These are phyloP conservation scores for Chlamydomonas sp. DNA, from an alignment of 139 green algal species.

Conservation along the genomic window DNA sequence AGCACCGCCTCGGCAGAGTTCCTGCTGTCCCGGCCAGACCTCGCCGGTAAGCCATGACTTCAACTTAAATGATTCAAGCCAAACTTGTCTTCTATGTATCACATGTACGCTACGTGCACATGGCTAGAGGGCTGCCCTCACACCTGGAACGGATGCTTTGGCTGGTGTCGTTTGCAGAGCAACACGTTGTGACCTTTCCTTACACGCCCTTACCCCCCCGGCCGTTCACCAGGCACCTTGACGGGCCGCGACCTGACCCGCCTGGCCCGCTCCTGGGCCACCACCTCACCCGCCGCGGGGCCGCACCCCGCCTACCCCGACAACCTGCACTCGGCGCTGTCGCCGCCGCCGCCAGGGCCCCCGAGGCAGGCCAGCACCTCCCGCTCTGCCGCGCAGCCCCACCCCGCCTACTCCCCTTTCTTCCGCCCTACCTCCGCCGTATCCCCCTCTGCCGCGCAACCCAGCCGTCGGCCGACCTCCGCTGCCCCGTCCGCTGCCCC, in stretches of 20 bases:
- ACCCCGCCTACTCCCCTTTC: too few relatives aligned
- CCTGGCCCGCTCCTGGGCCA: slow-evolving; percentile 45
- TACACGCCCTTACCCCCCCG: not conserved
- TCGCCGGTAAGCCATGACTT: too few relatives aligned
- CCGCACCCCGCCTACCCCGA: slow-evolving; percentile 39
- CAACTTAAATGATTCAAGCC: not conserved
- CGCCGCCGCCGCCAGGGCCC: slow-evolving; percentile 11
- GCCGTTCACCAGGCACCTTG: not conserved
- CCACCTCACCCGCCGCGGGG: slow-evolving; percentile 40
- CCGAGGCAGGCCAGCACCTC: not conserved
- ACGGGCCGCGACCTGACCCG: slow-evolving; percentile 16
- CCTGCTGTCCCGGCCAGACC: too few relatives aligned
- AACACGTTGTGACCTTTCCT: not conserved
- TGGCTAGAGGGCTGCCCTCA: not conserved
- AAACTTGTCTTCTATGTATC: not conserved
- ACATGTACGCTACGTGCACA: not conserved
- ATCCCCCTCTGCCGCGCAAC: too few relatives aligned
- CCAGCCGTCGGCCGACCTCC: too few relatives aligned
- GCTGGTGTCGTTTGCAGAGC: not conserved
- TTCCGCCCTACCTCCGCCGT: too few relatives aligned
- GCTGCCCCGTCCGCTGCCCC: too few relatives aligned
- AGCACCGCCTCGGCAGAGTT: not conserved
- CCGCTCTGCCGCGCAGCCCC: too few relatives aligned
- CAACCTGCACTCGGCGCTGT: slow-evolving; percentile 36
- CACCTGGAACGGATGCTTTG: not conserved